These are phyloP conservation scores for Yamadazyma taylorii DNA, from an alignment of 1,139 yeast genomes.

Conservation along the genomic window DNA sequence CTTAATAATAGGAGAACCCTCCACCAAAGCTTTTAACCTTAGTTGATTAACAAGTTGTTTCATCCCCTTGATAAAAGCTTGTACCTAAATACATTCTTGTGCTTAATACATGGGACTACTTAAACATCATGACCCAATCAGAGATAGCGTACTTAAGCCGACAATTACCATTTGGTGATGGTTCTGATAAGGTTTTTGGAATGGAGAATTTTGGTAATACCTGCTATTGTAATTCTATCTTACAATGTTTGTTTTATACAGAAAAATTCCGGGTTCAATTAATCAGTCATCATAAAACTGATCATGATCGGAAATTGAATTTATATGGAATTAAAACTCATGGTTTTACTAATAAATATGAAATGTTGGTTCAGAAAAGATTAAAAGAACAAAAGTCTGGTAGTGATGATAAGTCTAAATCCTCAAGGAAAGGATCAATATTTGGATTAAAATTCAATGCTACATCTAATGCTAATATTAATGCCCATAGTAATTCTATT, in stretches of 20 bases:
- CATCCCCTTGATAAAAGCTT: too few relatives aligned
- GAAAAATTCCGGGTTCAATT: slow-evolving; percentile 65
- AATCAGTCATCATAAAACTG: slow-evolving; percentile 29
- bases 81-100: too few relatives aligned
- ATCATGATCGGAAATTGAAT: slow-evolving; percentile 38
- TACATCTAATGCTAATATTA: slow-evolving; percentile 10
- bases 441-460: slow-evolving; percentile 43
- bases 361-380: slow-evolving; percentile 38
- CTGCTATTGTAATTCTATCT: slow-evolving; percentile 89
- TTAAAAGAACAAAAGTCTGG: slow-evolving; percentile 32
- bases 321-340: slow-evolving; percentile 48
- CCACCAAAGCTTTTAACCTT: too few relatives aligned
- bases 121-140: slow-evolving; percentile 7
- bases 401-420: slow-evolving; percentile 29
- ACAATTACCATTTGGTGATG: slow-evolving; percentile 55
- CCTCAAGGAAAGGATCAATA: slow-evolving; percentile 37
- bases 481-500: slow-evolving; percentile 5
- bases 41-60: too few relatives aligned
- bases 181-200: slow-evolving; percentile 76
- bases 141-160: slow-evolving; percentile 8
- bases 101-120: too few relatives aligned
- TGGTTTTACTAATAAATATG: slow-evolving; percentile 46
- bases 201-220: slow-evolving; percentile 95
- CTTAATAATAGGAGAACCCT: slow-evolving; percentile 2
- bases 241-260: slow-evolving; percentile 83